Conservation (phyloP, 208 protist genomes). For the Wallacemonas sp. region DNA sequence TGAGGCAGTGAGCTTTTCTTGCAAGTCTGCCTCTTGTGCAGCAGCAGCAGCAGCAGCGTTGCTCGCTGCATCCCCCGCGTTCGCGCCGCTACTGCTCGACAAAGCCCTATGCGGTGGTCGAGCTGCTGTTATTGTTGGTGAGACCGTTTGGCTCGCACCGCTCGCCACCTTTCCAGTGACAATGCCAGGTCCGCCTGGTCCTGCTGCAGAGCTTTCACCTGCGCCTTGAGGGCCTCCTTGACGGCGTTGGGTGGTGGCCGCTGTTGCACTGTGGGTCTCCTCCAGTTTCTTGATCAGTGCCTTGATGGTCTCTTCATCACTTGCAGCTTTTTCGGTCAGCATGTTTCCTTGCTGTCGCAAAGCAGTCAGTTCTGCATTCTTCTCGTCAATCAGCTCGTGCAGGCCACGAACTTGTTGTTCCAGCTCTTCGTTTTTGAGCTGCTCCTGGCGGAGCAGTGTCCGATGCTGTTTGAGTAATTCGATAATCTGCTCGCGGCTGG, state of each 20-base stretch:
- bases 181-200: slow-evolving; percentile 6
- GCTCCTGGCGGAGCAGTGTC: slow-evolving; percentile 30
- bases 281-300: slow-evolving; percentile 68
- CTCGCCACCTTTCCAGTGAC: slow-evolving; percentile 17
- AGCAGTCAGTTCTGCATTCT: slow-evolving; percentile 51
- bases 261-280: slow-evolving; percentile 23
- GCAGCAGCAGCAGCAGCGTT: neutral
- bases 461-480: slow-evolving; percentile 51
- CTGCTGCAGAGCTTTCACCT: neutral
- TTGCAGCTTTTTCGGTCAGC: slow-evolving; percentile 65
- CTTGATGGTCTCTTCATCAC: slow-evolving; percentile 77
- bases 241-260: neutral
- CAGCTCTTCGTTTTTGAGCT: slow-evolving; percentile 34
- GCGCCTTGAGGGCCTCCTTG: neutral
- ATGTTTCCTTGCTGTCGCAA: slow-evolving; percentile 50
- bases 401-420: slow-evolving; percentile 44
- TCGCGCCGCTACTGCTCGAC: neutral
- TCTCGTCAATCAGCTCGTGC: slow-evolving; percentile 47
- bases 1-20: slow-evolving; percentile 18
- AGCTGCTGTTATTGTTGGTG: slow-evolving; percentile 10
- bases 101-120: neutral
- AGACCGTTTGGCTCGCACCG: slow-evolving; percentile 3
- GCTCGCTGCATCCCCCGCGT: neutral
- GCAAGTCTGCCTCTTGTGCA: slow-evolving; percentile 3
- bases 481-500: slow-evolving; percentile 64